Percentiles rank a stretch among this genome's conserved stretches.
These are phyloP conservation scores for Spatholobus suberectus DNA, from an alignment of 306 rosid genomes.

Conservation along the genomic window DNA sequence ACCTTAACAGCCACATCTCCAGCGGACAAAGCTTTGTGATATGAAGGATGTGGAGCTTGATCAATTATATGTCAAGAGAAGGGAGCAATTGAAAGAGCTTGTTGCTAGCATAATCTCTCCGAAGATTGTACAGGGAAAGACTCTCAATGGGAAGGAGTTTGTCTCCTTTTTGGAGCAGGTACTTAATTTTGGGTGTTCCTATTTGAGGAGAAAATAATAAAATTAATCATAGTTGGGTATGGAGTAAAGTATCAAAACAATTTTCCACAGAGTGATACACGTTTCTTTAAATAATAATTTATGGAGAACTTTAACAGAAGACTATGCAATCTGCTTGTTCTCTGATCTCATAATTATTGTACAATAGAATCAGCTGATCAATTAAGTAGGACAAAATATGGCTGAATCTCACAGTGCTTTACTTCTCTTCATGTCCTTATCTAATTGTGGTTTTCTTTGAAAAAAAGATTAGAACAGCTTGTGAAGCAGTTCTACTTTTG, in stretches of 20 bases:
- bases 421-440: neutral
- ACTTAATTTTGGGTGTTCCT: constrained; percentile 29
- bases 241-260: constrained; percentile 22
- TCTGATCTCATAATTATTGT: neutral
- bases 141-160: constrained; percentile 84
- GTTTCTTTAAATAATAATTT: neutral
- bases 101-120: constrained; percentile 84
- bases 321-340: neutral
- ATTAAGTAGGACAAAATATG: neutral
- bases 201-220: neutral
- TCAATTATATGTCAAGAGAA: constrained; percentile 68
- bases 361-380: neutral
- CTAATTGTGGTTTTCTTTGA: neutral
- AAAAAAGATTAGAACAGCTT: neutral
- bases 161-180: constrained; percentile 92
- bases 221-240: constrained; percentile 7
- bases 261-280: constrained; percentile 2
- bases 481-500: neutral
- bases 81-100: constrained; percentile 82
- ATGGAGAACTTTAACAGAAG: neutral
- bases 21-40: constrained; percentile 95
- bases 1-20: constrained; percentile 87
- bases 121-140: constrained; percentile 86
- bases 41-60: constrained; percentile 92
- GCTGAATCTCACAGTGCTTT: constrained; percentile 23